Base-by-base conservation (phyloP, 2,329 filamentous ascomycete species). In the Hypoxylon rubiginosum region DNA sequence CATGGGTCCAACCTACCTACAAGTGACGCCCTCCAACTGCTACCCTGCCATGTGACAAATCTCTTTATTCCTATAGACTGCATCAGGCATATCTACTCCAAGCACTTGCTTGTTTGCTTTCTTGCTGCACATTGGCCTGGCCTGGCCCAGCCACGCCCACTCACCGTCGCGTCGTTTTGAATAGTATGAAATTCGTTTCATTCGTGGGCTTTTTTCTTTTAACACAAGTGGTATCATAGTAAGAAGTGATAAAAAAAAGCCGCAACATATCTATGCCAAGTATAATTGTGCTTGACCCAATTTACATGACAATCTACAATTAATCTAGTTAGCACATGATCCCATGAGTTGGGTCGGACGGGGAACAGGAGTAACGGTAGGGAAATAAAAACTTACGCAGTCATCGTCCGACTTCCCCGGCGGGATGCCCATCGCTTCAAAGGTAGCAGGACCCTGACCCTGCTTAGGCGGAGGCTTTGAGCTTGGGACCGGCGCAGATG, bases 361-460 rank as follows among this genome's bases (percentile, higher is more conserved):
- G n/a, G 13, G 50, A 32, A 17, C n/a, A n/a, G n/a, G 8, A 17
- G 36, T 5, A 6, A 26, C 17, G 9, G 24, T 21, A n/a, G 36
- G 19, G 28, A 52, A 46, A 13, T 21, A 51, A 52, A 64, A 85
- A n/a, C 86, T 86, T 88, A 97, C 94, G 83, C 95, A 99, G 80
- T 98, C 94, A 71, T 88, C 88, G n/a, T 97, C 92, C 67, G 90
- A 87, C 79, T 96, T 94, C 51, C 86, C 90, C 74, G 90, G 87
- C 6, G 94, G 93, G 73, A 99, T 95, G 41, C 96, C 96, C 96
- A 99, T 99, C 77, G 97, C 94, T 77, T 97, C 95, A 78, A 99
- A 99, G 0, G 96, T 98, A 73, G 96, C 93, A 0, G 96, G 95
- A 10, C 95, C 96, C 76, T 94, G 92, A 53, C 87, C 83, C 49